Evolutionary conservation across 2,329 filamentous ascomycete species (phyloP).

Genomic region (Gnomoniopsis smithogilvyi): DNA sequence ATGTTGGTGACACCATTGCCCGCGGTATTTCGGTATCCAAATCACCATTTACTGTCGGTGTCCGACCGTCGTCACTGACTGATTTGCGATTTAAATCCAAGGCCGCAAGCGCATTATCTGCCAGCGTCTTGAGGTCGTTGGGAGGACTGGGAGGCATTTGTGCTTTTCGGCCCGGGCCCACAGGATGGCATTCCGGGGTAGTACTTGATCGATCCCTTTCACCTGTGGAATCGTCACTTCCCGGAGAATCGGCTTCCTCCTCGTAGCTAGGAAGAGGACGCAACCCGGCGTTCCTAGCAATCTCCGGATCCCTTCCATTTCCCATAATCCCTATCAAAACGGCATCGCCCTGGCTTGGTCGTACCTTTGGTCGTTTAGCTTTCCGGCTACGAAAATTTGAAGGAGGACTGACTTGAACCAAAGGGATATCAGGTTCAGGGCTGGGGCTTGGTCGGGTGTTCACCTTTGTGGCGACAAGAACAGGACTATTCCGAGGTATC

Average conservation of each 20-base stretch:
- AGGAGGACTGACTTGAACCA: slow-evolving; percentile 41
- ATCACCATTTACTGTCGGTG: slow-evolving; percentile 22
- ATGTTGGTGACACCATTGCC: background rate
- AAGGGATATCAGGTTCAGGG: slow-evolving; percentile 43
- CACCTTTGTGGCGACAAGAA: slow-evolving; percentile 34
- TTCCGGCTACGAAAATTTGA: slow-evolving; percentile 39
- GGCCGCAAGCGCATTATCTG: slow-evolving; percentile 28
- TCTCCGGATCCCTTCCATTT: slow-evolving; percentile 61
- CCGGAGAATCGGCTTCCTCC: slow-evolving; percentile 19
- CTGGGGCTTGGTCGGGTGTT: slow-evolving; percentile 49
- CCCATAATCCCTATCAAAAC: slow-evolving; percentile 65
- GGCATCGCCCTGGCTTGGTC: slow-evolving; percentile 58
- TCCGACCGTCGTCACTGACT: slow-evolving; percentile 20
- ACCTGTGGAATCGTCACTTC: slow-evolving; percentile 9
- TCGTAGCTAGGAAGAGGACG: slow-evolving; percentile 44
- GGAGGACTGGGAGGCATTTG: slow-evolving; percentile 8
- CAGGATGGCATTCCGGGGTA: slow-evolving; percentile 20
- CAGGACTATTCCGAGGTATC: slow-evolving; percentile 38
- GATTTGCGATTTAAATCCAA: slow-evolving; percentile 18
- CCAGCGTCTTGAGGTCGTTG: slow-evolving; percentile 29
- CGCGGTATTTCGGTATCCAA: slow-evolving; percentile 1
- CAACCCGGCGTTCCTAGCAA: slow-evolving; percentile 55
- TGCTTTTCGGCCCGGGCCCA: background rate
- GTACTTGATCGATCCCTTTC: slow-evolving; percentile 14
- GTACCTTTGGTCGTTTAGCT: slow-evolving; percentile 52